Base-by-base conservation (phyloP, 352 stramenopile species). In the Pythium aphanidermatum region DNA sequence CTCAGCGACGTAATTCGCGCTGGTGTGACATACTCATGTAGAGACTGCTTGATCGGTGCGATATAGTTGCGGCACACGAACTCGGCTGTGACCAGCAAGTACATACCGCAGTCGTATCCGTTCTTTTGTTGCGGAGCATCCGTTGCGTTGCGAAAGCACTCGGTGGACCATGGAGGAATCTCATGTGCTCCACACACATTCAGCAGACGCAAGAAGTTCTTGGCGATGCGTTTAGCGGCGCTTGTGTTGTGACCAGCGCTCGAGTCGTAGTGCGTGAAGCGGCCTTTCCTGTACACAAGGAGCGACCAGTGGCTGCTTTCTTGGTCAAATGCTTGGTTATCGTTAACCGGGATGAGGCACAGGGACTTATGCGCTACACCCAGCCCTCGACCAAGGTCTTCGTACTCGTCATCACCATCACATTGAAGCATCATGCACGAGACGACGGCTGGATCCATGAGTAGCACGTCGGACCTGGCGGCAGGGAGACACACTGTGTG, bases 341-440 rank as follows among this genome's bases (percentile, higher is more conserved):
- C 70, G 24, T 67, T 90, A 30, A 93, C 76, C 2, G 81, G 78
- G 2, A 93, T 49, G 16, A 93, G 35, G 20, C 62, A 84, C 2
- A 90, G 45, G 13, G 33, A 36, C 29, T 78, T 76, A 5, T 34
- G 21, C 0, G 33, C 5, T 1, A 91, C 41, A n/a, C 58, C 14
- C 6, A 89, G 36, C 0, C 78, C 81, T 0, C 46, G 43, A 11
- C 63, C 78, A 12, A 93, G 46, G 11, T 91, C 81, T 6, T 38
- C 48, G 36, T 70, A 86, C 57, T 91, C 81, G 54, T 88, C 68
- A 38, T 86, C 70, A 47, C 91, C 78, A 55, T 93, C 74, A 55
- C 81, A 91, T 54, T 93, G 81, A 26, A 87, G 64, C 61, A 86
- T 53, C 59, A 90, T 68, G 55, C 81, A 91, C 47, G 78, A 89